phyloP scores from a whole-genome alignment of 2,329 filamentous ascomycete species.

The Geosmithia morbida region DNA sequence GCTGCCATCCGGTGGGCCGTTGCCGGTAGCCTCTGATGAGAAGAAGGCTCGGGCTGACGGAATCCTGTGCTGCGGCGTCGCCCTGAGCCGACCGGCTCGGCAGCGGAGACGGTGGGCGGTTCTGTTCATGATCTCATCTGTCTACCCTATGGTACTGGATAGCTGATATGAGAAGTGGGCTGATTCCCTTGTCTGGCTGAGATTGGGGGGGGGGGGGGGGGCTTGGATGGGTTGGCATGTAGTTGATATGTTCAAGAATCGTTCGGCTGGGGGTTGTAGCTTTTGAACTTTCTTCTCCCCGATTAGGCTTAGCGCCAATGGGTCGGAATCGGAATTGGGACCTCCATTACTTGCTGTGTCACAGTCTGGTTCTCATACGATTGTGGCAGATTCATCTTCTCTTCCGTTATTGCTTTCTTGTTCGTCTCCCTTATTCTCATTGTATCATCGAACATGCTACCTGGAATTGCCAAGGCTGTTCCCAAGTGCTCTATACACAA shows the following conservation, averaged over 20 bases:
- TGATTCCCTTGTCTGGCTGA: too few species aligned
- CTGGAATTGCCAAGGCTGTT: too few species aligned
- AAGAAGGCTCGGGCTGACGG: neutral
- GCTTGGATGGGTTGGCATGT: too few species aligned
- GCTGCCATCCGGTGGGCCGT: neutral
- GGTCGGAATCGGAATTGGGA: neutral
- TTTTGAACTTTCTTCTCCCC: neutral
- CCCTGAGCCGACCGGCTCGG: conserved; percentile 1
- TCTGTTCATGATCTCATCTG: conserved; percentile 1
- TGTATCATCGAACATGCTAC: neutral
- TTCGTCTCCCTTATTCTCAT: neutral
- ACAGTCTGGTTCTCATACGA: neutral
- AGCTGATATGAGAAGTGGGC: neutral
- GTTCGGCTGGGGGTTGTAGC: neutral
- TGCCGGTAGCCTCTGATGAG: conserved; percentile 5
- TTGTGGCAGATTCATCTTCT: neutral
- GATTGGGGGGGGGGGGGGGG: too few species aligned
- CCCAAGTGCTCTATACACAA: neutral
- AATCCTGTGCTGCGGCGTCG: neutral
- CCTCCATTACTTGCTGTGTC: neutral
- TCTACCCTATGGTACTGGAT: neutral
- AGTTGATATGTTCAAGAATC: neutral
- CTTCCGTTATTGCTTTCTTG: neutral
- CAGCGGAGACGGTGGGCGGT: conserved; percentile 2
- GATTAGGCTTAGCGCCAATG: neutral